Base-by-base conservation (phyloP, 2,329 filamentous ascomycete genomes). In the Raffaelea ambrosiae region DNA sequence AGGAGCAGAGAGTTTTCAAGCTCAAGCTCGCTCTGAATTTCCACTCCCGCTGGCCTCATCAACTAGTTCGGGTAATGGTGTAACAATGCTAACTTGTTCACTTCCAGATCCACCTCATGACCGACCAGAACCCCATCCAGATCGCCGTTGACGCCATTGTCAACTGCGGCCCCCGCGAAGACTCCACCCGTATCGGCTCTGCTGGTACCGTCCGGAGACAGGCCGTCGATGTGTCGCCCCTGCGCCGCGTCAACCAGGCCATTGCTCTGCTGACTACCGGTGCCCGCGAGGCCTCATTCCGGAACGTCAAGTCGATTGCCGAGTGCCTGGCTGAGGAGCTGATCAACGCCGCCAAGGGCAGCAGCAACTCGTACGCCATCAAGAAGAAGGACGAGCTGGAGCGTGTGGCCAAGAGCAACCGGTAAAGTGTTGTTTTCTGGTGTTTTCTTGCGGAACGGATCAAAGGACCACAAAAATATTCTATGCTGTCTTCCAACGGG, bases 371-470 rank as follows among this genome's bases (percentile, higher is more conserved):
- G 62, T 98, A 97, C 74, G 93, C 94, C 67, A 98, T 98, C 85
- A 98, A 98, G 89, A 98, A 98, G 89, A 98, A 98, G 91, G 93
- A 98, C 75, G 94, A 98, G 86, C 77, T 98, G 79, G 93, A 98
- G 86, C 93, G 93, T 93, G 93, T 98, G 66, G 93, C 93, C 77
- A 98, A 98, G 88, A 88, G 83, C 83, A 98, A 98, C 86, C 88
- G 93, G 86, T 98, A 97, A 90, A 90, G 57, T 19, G 31, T 29
- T 21, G 29, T 40, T 35, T 43, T 39, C 23, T 41, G 35, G 2
- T 47, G 9, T 41, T 26, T 53, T 48, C 7, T 29, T 7, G 26
- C 26, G 26, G 26, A 29, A 7, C n/a, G n/a, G n/a, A n/a, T n/a
- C n/a, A n/a, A n/a, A n/a, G n/a, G n/a, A n/a, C n/a, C n/a, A n/a